A percentile compares a stretch with the other conserved stretches of the same genome.
phyloP scores from a whole-genome alignment of 306 rosid species.

The Sicyos baderoa region DNA sequence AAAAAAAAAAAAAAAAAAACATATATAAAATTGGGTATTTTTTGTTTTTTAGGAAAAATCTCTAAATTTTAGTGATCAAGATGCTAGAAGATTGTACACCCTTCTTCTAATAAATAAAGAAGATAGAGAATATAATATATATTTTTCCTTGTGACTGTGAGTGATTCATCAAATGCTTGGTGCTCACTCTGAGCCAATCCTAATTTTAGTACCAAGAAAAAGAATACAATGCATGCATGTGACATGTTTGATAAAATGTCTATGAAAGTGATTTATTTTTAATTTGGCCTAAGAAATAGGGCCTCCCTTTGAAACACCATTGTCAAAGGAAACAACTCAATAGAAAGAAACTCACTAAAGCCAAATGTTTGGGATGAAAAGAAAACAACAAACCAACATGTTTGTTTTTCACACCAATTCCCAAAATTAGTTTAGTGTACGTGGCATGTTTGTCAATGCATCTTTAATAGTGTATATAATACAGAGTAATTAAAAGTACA shows the following conservation, averaged over 20 bases:
- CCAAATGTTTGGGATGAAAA: background rate
- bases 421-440: background rate
- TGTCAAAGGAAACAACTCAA: background rate
- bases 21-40: background rate
- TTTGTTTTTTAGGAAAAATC: background rate
- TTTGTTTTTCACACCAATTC: background rate
- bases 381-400: background rate
- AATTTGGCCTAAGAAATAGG: background rate
- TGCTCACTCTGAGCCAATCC: constrained; percentile 1
- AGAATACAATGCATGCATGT: constrained; percentile 11
- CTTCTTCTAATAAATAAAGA: background rate
- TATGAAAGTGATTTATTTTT: background rate
- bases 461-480: background rate
- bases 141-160: background rate
- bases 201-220: constrained; percentile 13
- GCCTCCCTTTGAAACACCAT: background rate
- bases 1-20: too few species aligned
- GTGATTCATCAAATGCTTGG: constrained; percentile 3
- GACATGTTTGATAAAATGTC: constrained; percentile 11
- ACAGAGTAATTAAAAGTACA: background rate
- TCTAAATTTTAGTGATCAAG: background rate
- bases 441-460: background rate
- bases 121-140: constrained; percentile 2
- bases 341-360: background rate
- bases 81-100: background rate